Evolutionary conservation across 805 yeast genomes (phyloP).

Genomic region (Yarrowia osloensis): DNA sequence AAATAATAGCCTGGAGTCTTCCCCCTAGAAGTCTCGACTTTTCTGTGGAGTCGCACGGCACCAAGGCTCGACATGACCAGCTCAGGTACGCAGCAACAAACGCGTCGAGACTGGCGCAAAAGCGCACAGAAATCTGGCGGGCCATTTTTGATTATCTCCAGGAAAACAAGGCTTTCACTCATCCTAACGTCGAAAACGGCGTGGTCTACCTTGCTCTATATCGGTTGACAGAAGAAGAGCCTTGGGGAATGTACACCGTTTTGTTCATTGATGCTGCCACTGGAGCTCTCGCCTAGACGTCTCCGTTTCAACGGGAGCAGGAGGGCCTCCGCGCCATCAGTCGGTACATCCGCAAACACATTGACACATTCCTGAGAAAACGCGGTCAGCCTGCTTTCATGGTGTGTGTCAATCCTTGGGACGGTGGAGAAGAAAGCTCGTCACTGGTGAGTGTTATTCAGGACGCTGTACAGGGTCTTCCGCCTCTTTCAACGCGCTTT

Average conservation of each 20-base stretch:
- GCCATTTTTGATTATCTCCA: not conserved
- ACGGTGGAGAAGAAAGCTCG: not conserved
- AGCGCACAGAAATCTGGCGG: not conserved
- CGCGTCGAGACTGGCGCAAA: not conserved
- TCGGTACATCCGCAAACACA: not conserved
- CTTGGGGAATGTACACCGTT: not conserved
- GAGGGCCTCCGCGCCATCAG: not conserved
- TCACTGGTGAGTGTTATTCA: not conserved
- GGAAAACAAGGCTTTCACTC: not conserved
- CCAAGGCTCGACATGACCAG: not conserved
- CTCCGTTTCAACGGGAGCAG: not conserved
- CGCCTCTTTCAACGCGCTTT: not conserved
- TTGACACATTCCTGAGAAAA: not conserved
- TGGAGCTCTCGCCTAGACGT: not conserved
- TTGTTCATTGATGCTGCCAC: not conserved
- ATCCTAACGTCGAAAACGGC: not conserved
- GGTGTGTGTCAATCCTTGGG: not conserved
- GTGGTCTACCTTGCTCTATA: conserved; percentile 3
- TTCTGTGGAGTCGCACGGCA: not conserved
- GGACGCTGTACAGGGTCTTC: not conserved
- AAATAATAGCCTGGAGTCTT: not conserved
- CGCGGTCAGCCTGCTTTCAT: not conserved
- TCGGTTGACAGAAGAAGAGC: not conserved
- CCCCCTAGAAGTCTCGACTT: not conserved
- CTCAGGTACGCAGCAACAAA: not conserved